Conservation (phyloP, 495 filamentous ascomycete genomes). For the Podospora didyma region DNA sequence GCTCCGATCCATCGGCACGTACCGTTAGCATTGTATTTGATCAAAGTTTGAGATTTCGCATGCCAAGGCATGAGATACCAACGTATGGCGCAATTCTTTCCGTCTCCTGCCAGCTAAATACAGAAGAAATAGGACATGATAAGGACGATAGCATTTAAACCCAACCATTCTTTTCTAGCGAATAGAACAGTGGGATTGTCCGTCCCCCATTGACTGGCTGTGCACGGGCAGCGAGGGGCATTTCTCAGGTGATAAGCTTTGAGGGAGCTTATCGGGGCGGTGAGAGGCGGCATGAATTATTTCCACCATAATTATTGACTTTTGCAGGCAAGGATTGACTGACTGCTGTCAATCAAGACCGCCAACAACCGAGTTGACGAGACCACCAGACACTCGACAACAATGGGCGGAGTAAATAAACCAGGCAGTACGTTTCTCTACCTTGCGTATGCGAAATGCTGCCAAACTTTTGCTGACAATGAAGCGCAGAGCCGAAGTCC, state of each 20-base stretch:
- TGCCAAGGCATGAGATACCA: too few relatives aligned
- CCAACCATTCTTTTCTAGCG: too few relatives aligned
- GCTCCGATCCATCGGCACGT: too few relatives aligned
- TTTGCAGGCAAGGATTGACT: background rate
- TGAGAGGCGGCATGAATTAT: slow-evolving; percentile 32
- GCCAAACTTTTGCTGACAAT: slow-evolving; percentile 5
- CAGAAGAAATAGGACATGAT: too few relatives aligned
- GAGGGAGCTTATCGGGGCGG: slow-evolving; percentile 33
- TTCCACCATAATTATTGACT: slow-evolving; percentile 28
- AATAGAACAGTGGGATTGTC: too few relatives aligned
- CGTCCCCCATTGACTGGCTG: too few relatives aligned
- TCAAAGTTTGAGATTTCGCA: too few relatives aligned
- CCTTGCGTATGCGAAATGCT: slow-evolving; percentile 1
- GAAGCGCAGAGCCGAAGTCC: slow-evolving; percentile 76
- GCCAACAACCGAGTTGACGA: background rate
- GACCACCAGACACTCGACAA: background rate
- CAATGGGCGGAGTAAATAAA: slow-evolving; percentile 49
- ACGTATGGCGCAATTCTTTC: too few relatives aligned
- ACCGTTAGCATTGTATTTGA: too few relatives aligned
- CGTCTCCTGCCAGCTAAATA: too few relatives aligned
- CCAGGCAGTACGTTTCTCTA: slow-evolving; percentile 44
- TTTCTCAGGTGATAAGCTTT: slow-evolving; percentile 4
- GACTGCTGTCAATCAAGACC: background rate
- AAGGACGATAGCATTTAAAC: too few relatives aligned
- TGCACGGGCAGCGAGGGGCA: slow-evolving; percentile 6